Base-by-base conservation (phyloP, 2,329 filamentous ascomycete species). In the Penicillium paneum region DNA sequence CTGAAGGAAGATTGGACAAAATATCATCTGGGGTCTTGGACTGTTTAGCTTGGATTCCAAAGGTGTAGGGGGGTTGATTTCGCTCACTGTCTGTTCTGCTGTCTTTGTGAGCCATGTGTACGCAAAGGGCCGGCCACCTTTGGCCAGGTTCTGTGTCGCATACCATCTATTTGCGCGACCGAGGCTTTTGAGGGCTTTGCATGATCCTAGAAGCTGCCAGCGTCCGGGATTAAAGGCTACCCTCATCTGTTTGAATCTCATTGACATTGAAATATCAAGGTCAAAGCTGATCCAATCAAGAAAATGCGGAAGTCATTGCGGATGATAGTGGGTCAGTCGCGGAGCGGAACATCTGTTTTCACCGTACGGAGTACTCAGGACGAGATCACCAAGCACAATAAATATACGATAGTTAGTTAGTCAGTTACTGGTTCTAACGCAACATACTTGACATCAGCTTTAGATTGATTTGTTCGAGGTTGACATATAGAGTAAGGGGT, bases 51-150 rank as follows among this genome's bases (percentile, higher is more conserved):
- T 43, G n/a, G 8, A 28, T n/a, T 8, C 1, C 19, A 21, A 34
- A 34, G 17, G 5, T 2, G 15, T 28, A 24, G 6, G 28, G 5
- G 42, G 21, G 15, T n/a, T 26, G 6, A 15, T 15, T 15, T n/a
- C 13, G 49, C 68, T 60, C 52, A 72, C 70, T 51, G 69, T 64
- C 17, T 58, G 54, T 45, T 66, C 61, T 3, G 69, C 69, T 15
- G 63, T 64, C 45, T 58, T 65, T 13, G 70, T 70, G 32, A 71
- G 58, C 70, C 69, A 73, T 32, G 70, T 71, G 51, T 61, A 66
- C 15, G 70, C 69, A 29, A 68, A 60, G 7, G 59, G 58, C 11
- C 29, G 49, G 15, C 49, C 42, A 38, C 48, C 41, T 40, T 24
- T 24, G 17, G 41, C 28, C 19, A 42, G 36, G 13, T 36, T 51